Conservation (phyloP, 2,329 filamentous ascomycete species). For the Aspergillus flavus region DNA sequence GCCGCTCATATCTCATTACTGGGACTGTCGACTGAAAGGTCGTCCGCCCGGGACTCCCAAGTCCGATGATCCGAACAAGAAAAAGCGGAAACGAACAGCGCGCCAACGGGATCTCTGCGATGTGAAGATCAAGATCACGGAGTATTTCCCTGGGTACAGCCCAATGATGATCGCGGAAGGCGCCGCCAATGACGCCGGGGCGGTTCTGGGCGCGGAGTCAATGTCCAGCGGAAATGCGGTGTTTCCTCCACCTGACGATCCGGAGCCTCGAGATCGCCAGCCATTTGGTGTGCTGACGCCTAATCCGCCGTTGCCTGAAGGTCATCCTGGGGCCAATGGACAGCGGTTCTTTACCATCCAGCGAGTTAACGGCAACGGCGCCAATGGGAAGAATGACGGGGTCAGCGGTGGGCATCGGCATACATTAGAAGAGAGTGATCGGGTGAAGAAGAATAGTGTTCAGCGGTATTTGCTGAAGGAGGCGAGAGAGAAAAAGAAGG, state of each 20-base stretch:
- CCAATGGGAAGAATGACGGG: constrained; percentile 71
- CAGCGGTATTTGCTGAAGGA: constrained; percentile 66
- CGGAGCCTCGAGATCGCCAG: constrained; percentile 23
- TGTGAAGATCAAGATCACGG: constrained; percentile 84
- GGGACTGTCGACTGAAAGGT: constrained; percentile 81
- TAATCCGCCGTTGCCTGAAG: constrained; percentile 41
- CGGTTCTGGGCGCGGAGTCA: constrained; percentile 24
- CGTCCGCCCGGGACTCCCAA: constrained; percentile 77
- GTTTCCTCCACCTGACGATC: constrained; percentile 20
- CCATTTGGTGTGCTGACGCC: constrained; percentile 50
- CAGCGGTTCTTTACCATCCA: constrained; percentile 73
- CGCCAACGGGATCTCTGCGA: constrained; percentile 78
- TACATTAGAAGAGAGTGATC: constrained; percentile 71
- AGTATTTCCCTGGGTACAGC: constrained; percentile 64
- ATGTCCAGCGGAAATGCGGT: constrained; percentile 28
- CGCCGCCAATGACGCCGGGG: constrained; percentile 22
- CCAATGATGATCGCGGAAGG: constrained; percentile 29
- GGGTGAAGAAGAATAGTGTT: constrained; percentile 80
- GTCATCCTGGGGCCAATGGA: constrained; percentile 52
- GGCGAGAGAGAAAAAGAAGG: constrained; percentile 67
- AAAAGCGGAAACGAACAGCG: constrained; percentile 77
- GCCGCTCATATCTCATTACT: constrained; percentile 81
- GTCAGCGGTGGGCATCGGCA: constrained; percentile 75
- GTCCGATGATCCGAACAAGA: constrained; percentile 77
- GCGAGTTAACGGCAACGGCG: constrained; percentile 74